phyloP scores from a whole-genome alignment of 148 eudicot genomes.

The Polygonum maritimum region DNA sequence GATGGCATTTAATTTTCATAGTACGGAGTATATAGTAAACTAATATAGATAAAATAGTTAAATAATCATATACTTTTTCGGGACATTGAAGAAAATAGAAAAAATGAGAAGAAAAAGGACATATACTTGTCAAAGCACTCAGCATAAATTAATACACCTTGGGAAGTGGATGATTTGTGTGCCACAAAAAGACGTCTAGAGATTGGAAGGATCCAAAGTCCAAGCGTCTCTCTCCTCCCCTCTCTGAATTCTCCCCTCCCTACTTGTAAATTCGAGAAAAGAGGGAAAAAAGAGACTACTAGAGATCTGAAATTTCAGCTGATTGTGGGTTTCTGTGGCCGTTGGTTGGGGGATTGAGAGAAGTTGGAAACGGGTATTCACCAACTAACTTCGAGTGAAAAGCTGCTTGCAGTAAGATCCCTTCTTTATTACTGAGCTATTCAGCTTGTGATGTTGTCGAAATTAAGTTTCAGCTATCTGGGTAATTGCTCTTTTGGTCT shows the following conservation, averaged over 20 bases:
- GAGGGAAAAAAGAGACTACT: background rate
- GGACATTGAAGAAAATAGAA: background rate
- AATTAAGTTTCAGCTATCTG: background rate
- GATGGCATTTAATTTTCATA: too few species aligned
- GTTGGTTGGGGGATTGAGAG: background rate
- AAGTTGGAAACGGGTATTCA: background rate
- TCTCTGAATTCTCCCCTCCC: background rate
- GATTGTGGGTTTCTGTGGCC: background rate
- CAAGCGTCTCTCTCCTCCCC: conserved; percentile 1
- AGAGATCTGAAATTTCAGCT: conserved; percentile 1
- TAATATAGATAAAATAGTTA: background rate
- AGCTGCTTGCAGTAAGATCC: conserved; percentile 1
- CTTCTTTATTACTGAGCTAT: background rate
- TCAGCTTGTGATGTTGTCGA: background rate
- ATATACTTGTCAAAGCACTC: conserved; percentile 2
- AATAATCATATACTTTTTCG: background rate
- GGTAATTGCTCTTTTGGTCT: background rate
- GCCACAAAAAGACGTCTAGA: conserved; percentile 13
- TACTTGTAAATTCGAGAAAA: background rate
- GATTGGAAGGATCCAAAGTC: conserved; percentile 15
- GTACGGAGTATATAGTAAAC: too few species aligned
- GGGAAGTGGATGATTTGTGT: conserved; percentile 11
- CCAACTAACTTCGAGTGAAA: background rate
- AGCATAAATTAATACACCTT: background rate
- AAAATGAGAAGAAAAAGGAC: background rate